These are phyloP conservation scores for Colletotrichum paranaense DNA, from an alignment of 2,329 filamentous ascomycete species.

Conservation along the genomic window DNA sequence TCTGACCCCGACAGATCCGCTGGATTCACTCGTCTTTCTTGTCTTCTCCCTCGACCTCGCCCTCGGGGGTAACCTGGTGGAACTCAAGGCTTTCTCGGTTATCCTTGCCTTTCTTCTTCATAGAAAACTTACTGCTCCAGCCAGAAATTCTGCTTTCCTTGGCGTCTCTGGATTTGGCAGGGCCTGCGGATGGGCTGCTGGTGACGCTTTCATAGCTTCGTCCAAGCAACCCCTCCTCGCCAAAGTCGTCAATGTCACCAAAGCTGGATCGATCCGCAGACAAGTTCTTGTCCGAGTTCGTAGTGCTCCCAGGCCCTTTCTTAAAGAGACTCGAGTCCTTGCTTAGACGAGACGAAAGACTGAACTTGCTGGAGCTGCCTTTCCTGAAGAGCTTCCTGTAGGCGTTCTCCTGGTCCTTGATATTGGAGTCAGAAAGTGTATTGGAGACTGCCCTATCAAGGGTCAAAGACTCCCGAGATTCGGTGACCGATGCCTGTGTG, in stretches of 20 bases:
- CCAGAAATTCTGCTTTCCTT: constrained; percentile 62
- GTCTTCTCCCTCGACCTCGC: constrained; percentile 27
- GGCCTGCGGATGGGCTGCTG: constrained; percentile 67
- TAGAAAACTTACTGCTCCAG: constrained; percentile 64
- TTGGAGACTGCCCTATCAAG: constrained; percentile 68
- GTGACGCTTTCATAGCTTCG: constrained; percentile 67
- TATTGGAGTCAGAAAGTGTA: constrained; percentile 64
- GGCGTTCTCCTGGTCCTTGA: constrained; percentile 67
- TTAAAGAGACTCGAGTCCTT: constrained; percentile 68
- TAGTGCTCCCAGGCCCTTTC: constrained; percentile 68
- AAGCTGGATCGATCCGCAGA: constrained; percentile 69
- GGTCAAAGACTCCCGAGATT: constrained; percentile 69
- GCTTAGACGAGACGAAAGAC: constrained; percentile 65
- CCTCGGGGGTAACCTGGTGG: constrained; percentile 45
- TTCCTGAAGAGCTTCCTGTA: constrained; percentile 73
- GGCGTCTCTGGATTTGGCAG: constrained; percentile 57
- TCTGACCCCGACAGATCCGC: background rate
- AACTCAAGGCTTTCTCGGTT: constrained; percentile 66
- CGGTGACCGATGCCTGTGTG: constrained; percentile 66
- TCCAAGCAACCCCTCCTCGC: constrained; percentile 58
- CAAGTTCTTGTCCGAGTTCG: constrained; percentile 67
- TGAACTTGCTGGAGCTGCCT: constrained; percentile 74
- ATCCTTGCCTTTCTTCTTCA: constrained; percentile 70
- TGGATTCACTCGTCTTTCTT: constrained; percentile 33
- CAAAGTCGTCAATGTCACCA: constrained; percentile 64